phyloP scores from a whole-genome alignment of 2,329 filamentous ascomycete species.

The Colletotrichum costaricense region DNA sequence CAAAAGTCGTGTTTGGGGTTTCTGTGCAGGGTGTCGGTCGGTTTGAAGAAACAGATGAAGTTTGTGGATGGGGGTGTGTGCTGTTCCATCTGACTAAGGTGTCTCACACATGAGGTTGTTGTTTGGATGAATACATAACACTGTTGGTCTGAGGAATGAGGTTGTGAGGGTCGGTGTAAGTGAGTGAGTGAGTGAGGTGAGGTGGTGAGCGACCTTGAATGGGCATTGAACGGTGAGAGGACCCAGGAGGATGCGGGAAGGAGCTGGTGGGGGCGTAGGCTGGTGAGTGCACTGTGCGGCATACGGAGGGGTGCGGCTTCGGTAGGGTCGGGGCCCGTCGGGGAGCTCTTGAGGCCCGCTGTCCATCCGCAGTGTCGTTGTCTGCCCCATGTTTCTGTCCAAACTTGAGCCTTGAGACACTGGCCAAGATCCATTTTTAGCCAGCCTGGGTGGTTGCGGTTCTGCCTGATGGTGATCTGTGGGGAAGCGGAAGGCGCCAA shows the following conservation, averaged over 20 bases:
- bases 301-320: slow-evolving; percentile 1
- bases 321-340: slow-evolving; percentile 12
- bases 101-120: not conserved
- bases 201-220: not conserved
- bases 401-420: not conserved
- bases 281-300: slow-evolving; percentile 20
- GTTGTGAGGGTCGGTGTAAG: not conserved
- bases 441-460: not conserved
- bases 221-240: not conserved
- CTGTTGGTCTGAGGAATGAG: not conserved
- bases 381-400: not conserved
- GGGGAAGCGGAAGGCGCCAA: not conserved
- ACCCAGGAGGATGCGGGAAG: not conserved
- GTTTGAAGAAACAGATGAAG: not conserved
- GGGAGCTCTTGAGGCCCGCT: not conserved
- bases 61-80: not conserved
- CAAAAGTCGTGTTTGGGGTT: slow-evolving; percentile 32
- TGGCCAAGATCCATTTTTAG: not conserved
- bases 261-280: not conserved
- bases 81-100: not conserved
- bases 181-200: not conserved
- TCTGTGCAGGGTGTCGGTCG: slow-evolving; percentile 9
- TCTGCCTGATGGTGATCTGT: not conserved
- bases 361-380: not conserved
- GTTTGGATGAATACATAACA: not conserved